Evolutionary conservation across 2,329 filamentous ascomycete species (phyloP).

Genomic region (Myriosclerotinia duriaeana): DNA sequence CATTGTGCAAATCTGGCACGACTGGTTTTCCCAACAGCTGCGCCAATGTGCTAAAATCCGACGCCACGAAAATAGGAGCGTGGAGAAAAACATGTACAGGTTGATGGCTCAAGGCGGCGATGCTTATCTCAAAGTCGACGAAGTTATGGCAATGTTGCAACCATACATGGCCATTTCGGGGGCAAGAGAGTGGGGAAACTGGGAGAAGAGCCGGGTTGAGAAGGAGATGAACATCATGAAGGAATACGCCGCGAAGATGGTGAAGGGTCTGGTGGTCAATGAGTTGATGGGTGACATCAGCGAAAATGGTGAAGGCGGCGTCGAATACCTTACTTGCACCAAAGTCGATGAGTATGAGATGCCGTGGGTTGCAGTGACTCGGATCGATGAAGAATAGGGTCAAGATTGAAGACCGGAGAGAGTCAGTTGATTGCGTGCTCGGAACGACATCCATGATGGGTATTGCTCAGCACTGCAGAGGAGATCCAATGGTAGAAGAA

Average conservation of each 20-base stretch:
- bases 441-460: no score
- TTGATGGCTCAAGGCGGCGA: conserved; percentile 30
- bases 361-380: conserved; percentile 28
- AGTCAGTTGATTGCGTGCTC: not conserved
- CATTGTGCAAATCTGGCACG: conserved; percentile 32
- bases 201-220: conserved; percentile 22
- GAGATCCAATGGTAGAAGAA: not conserved
- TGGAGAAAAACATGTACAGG: conserved; percentile 29
- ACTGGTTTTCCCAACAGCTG: conserved; percentile 32
- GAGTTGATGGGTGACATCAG: conserved; percentile 30
- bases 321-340: conserved; percentile 35
- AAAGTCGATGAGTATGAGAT: conserved; percentile 31
- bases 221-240: conserved; percentile 33
- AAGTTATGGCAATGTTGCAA: conserved; percentile 5
- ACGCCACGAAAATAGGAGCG: not conserved
- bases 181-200: not conserved
- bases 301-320: conserved; percentile 18
- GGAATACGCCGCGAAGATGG: conserved; percentile 27
- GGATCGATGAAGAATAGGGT: not conserved
- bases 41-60: not conserved
- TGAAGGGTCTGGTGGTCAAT: conserved; percentile 29
- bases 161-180: not conserved
- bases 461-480: not conserved
- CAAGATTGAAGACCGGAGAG: not conserved
- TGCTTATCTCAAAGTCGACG: conserved; percentile 28